These are phyloP conservation scores for Nectriaceae sp. DNA, from an alignment of 2,329 filamentous ascomycete species.

Conservation along the genomic window DNA sequence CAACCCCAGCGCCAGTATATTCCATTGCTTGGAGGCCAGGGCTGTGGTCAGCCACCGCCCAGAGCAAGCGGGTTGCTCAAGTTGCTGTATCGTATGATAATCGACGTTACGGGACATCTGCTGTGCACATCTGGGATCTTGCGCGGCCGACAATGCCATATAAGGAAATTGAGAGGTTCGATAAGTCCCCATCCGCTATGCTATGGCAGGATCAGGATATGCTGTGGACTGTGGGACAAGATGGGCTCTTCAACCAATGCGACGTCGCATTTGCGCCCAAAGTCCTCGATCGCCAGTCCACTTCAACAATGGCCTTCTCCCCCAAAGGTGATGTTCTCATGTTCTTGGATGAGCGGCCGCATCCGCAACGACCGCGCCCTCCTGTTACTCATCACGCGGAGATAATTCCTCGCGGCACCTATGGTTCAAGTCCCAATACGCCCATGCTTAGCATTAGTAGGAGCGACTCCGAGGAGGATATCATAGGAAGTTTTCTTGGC, in stretches of 20 bases:
- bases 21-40: conserved; percentile 64
- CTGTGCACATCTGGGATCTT: conserved; percentile 70
- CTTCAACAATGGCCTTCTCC: conserved; percentile 63
- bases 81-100: conserved; percentile 65
- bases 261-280: conserved; percentile 66
- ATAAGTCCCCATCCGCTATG: conserved; percentile 56
- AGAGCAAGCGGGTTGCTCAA: conserved; percentile 61
- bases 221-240: conserved; percentile 65
- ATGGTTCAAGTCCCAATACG: conserved; percentile 50
- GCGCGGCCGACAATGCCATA: conserved; percentile 67
- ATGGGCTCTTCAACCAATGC: conserved; percentile 64
- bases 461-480: conserved; percentile 68
- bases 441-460: conserved; percentile 57
- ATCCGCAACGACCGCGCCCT: conserved; percentile 44
- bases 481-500: conserved; percentile 60
- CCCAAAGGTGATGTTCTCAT: conserved; percentile 60
- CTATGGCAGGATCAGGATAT: conserved; percentile 67
- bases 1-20: conserved; percentile 61
- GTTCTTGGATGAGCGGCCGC: conserved; percentile 61
- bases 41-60: conserved; percentile 65
- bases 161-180: conserved; percentile 64
- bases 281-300: conserved; percentile 62
- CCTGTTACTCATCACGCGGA: conserved; percentile 37
- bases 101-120: conserved; percentile 56
- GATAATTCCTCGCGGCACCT: conserved; percentile 41